Conservation (phyloP, 2,329 filamentous ascomycete species). For the Akanthomyces muscarius region DNA sequence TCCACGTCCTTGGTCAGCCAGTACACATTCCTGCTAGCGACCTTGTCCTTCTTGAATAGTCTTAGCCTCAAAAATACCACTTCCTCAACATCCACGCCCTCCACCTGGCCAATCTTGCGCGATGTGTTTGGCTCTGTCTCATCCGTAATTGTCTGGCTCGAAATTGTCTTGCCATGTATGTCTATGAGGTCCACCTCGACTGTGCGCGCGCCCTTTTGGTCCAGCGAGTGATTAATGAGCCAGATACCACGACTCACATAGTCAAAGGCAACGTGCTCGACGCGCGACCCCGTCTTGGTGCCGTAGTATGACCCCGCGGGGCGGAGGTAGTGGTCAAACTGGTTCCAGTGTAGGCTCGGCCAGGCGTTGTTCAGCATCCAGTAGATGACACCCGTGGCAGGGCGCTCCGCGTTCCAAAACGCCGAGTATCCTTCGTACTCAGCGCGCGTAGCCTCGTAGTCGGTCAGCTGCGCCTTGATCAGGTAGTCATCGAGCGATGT, state of each 20-base stretch:
- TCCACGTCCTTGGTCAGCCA: slow-evolving; percentile 50
- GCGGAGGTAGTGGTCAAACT: slow-evolving; percentile 60
- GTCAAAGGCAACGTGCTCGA: slow-evolving; percentile 54
- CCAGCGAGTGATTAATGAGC: slow-evolving; percentile 51
- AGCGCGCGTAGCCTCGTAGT: slow-evolving; percentile 60
- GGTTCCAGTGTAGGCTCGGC: slow-evolving; percentile 62
- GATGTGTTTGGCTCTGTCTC: slow-evolving; percentile 41
- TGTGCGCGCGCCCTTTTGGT: slow-evolving; percentile 35
- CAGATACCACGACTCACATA: slow-evolving; percentile 44
- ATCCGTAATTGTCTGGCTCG: slow-evolving; percentile 28
- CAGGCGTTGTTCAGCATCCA: slow-evolving; percentile 66
- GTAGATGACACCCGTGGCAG: slow-evolving; percentile 59
- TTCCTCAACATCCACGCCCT: slow-evolving; percentile 31
- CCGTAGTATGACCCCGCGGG: slow-evolving; percentile 58
- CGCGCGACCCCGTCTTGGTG: slow-evolving; percentile 45
- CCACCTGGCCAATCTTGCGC: slow-evolving; percentile 29
- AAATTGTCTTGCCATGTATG: slow-evolving; percentile 40
- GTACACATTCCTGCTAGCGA: slow-evolving; percentile 56
- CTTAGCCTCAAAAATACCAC: slow-evolving; percentile 49
- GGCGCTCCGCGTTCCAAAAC: slow-evolving; percentile 45
- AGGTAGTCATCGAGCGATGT: slow-evolving; percentile 54
- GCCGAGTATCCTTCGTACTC: slow-evolving; percentile 55
- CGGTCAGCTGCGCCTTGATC: slow-evolving; percentile 56
- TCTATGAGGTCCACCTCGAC: slow-evolving; percentile 49
- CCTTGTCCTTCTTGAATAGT: slow-evolving; percentile 33